Evolutionary conservation across 768 basidiomycete species (phyloP).

Genomic region (Termitomyces sp.): DNA sequence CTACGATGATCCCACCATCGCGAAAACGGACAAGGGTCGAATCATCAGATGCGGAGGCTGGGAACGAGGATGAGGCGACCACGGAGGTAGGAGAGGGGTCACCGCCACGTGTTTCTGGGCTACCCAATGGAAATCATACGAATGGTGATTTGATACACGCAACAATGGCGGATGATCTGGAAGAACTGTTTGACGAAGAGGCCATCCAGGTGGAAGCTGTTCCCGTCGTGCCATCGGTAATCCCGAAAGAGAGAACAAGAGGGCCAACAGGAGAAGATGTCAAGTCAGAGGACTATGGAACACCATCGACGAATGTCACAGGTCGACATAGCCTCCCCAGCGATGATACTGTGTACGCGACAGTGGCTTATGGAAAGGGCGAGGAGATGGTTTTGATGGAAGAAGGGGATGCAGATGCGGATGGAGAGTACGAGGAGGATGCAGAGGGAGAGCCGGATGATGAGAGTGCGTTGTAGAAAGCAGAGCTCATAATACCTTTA

Average conservation of each 20-base stretch:
- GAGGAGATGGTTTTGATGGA: neutral
- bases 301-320: neutral
- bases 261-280: conserved; percentile 29
- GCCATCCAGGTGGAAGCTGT: neutral
- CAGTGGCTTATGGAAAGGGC: conserved; percentile 18
- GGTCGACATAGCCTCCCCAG: neutral
- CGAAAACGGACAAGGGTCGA: conserved; percentile 48
- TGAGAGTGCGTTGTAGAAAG: conserved; percentile 26
- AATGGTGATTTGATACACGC: conserved; percentile 10
- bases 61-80: conserved; percentile 5
- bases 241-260: conserved; percentile 10
- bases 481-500: conserved; percentile 10
- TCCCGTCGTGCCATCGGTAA: neutral
- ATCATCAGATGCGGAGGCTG: conserved; percentile 31
- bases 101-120: conserved; percentile 7
- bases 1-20: conserved; percentile 10
- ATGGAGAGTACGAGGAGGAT: conserved; percentile 45
- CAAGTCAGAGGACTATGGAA: conserved; percentile 44
- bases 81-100: neutral
- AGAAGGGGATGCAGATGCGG: conserved; percentile 28
- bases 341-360: conserved; percentile 31
- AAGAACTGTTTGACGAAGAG: conserved; percentile 10
- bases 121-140: conserved; percentile 15
- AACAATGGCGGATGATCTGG: conserved; percentile 1
- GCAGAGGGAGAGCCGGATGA: conserved; percentile 41